These are phyloP conservation scores for Trichoderma simmonsii DNA, from an alignment of 2,329 filamentous ascomycete species.

Conservation along the genomic window DNA sequence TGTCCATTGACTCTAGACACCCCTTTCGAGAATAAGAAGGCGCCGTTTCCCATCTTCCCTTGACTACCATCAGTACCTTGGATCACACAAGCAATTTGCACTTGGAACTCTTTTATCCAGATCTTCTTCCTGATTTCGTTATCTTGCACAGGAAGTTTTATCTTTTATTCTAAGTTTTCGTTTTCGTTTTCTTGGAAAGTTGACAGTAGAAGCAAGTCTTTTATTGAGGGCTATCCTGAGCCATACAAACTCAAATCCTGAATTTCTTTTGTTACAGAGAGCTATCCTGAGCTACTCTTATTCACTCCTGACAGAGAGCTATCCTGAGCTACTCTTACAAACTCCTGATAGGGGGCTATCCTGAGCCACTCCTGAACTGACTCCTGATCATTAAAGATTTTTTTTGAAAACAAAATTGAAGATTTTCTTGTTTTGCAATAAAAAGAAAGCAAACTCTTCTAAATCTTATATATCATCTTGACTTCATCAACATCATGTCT, in stretches of 20 bases:
- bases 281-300: conserved; percentile 22
- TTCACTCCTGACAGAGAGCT: conserved; percentile 22
- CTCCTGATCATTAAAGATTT: conserved; percentile 18
- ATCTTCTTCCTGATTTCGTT: too few relatives aligned
- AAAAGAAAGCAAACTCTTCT: conserved; percentile 8
- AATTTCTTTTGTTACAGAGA: conserved; percentile 17
- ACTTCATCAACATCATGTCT: conserved; percentile 18
- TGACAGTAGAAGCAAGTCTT: not conserved
- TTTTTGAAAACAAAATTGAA: conserved; percentile 17
- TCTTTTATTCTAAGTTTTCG: not conserved
- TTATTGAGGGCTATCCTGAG: conserved; percentile 23
- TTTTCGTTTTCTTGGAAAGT: not conserved
- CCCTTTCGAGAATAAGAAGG: conserved; percentile 7
- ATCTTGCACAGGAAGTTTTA: not conserved
- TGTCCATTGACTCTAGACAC: not conserved
- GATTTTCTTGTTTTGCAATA: conserved; percentile 2
- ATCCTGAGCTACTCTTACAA: conserved; percentile 24
- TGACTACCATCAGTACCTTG: not conserved
- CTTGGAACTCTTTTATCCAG: not conserved
- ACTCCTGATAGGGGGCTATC: conserved; percentile 23
- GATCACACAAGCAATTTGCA: not conserved
- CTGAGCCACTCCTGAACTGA: conserved; percentile 23
- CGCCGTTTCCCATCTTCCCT: not conserved
- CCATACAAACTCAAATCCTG: conserved; percentile 20
- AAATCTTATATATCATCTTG: conserved; percentile 1